Evolutionary conservation across 164 flowering plant genomes (phyloP).

Genomic region (Aristolochia californica): DNA sequence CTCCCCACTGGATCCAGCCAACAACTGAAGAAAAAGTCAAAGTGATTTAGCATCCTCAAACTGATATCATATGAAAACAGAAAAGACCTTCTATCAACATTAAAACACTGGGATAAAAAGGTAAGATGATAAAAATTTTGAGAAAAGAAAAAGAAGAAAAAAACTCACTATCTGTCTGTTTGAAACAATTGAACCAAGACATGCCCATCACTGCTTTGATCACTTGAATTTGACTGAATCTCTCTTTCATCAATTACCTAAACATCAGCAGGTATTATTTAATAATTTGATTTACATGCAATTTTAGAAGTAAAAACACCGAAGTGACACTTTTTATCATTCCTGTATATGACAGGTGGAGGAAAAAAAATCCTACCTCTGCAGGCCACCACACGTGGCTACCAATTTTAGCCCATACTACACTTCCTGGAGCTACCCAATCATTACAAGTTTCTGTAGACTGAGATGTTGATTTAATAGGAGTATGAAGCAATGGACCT

Average conservation of each 20-base stretch:
- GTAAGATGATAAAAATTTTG: background rate
- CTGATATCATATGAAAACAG: background rate
- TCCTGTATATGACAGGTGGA: background rate
- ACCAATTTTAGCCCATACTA: conserved; percentile 26
- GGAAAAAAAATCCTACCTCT: conserved; percentile 14
- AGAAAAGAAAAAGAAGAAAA: background rate
- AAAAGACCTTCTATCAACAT: no score
- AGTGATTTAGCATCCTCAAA: conserved; percentile 7
- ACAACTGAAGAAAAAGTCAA: conserved; percentile 21
- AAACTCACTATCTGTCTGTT: conserved; percentile 13
- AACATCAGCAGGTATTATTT: background rate
- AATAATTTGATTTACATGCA: no score
- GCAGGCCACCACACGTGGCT: conserved; percentile 26
- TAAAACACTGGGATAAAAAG: no score
- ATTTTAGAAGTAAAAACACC: no score
- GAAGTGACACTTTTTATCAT: no score
- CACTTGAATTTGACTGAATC: conserved; percentile 1
- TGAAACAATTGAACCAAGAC: conserved; percentile 24
- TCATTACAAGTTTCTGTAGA: conserved; percentile 7
- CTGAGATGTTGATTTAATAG: conserved; percentile 9
- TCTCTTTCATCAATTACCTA: conserved; percentile 20
- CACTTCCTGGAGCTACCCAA: conserved; percentile 18
- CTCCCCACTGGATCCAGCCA: conserved; percentile 26
- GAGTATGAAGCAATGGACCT: conserved; percentile 5
- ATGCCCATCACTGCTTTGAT: conserved; percentile 8